These are phyloP conservation scores for Vitis hybrid DNA, from an alignment of 177 flowering plant genomes.

Conservation along the genomic window DNA sequence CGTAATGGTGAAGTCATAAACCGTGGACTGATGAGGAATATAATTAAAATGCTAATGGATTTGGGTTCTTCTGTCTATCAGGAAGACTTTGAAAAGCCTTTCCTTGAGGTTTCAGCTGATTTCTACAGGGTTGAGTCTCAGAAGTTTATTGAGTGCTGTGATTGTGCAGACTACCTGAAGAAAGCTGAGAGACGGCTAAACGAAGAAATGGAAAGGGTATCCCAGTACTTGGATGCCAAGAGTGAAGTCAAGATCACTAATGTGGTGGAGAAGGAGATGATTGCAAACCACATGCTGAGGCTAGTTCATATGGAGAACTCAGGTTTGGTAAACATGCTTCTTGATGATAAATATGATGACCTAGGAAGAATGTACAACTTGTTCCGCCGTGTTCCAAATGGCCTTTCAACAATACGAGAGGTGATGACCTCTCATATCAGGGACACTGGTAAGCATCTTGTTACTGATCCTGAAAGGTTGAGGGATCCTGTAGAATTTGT, in stretches of 20 bases:
- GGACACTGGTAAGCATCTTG: constrained; percentile 80
- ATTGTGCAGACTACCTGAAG: constrained; percentile 84
- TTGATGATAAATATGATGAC: constrained; percentile 82
- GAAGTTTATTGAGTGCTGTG: constrained; percentile 83
- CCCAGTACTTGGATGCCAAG: constrained; percentile 72
- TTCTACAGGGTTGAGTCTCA: constrained; percentile 83
- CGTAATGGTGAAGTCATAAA: constrained; percentile 82
- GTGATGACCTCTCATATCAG: constrained; percentile 83
- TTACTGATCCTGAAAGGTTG: constrained; percentile 83
- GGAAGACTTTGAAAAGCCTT: constrained; percentile 82
- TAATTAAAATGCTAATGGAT: constrained; percentile 87
- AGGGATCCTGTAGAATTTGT: constrained; percentile 94
- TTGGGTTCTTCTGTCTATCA: constrained; percentile 81
- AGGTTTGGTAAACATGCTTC: constrained; percentile 81
- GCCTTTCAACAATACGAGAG: constrained; percentile 66
- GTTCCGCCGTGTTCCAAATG: constrained; percentile 75
- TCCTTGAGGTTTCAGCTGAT: constrained; percentile 79
- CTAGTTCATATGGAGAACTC: constrained; percentile 93
- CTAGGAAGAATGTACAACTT: constrained; percentile 76
- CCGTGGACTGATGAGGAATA: constrained; percentile 78
- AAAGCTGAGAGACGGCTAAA: constrained; percentile 83
- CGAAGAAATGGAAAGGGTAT: constrained; percentile 87
- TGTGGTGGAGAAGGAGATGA: constrained; percentile 95
- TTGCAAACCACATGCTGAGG: constrained; percentile 81
- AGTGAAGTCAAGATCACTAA: constrained; percentile 78